These are phyloP conservation scores for Rhynchosporium secalis DNA, from an alignment of 2,329 filamentous ascomycete genomes.

Conservation along the genomic window DNA sequence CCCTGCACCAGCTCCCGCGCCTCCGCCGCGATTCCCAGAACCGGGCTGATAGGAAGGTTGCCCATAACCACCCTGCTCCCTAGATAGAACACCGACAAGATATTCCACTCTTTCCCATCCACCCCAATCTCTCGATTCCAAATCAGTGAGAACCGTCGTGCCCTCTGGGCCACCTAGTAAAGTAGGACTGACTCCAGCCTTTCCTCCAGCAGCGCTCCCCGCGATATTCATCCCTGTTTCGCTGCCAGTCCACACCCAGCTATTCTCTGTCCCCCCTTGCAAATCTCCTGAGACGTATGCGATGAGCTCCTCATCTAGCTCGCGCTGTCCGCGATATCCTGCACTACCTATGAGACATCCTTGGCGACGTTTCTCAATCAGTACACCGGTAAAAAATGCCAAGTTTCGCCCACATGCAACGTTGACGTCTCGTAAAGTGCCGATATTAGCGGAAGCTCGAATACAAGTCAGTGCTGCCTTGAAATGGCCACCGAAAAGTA, in stretches of 20 bases:
- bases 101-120: conserved; percentile 77
- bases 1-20: conserved; percentile 11
- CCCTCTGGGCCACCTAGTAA: conserved; percentile 36
- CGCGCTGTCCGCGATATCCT: conserved; percentile 25
- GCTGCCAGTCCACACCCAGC: conserved; percentile 78
- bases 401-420: conserved; percentile 78
- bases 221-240: conserved; percentile 48
- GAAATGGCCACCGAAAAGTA: conserved; percentile 73
- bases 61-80: conserved; percentile 30
- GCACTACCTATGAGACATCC: conserved; percentile 38
- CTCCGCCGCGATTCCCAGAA: conserved; percentile 14
- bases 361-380: conserved; percentile 57
- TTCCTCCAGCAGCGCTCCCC: conserved; percentile 15
- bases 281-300: conserved; percentile 85
- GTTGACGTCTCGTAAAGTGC: conserved; percentile 70
- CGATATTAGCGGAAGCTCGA: conserved; percentile 69
- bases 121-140: conserved; percentile 68
- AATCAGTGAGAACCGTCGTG: conserved; percentile 52
- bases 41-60: conserved; percentile 21
- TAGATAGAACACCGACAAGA: conserved; percentile 55
- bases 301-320: conserved; percentile 78
- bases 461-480: conserved; percentile 72
- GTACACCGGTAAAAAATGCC: conserved; percentile 72
- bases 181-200: conserved; percentile 27
- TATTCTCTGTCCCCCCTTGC: conserved; percentile 73